Percentiles rank a stretch among this genome's conserved stretches.
These are phyloP conservation scores for Leccinum uliginosum DNA, from an alignment of 768 basidiomycete species.

Conservation along the genomic window DNA sequence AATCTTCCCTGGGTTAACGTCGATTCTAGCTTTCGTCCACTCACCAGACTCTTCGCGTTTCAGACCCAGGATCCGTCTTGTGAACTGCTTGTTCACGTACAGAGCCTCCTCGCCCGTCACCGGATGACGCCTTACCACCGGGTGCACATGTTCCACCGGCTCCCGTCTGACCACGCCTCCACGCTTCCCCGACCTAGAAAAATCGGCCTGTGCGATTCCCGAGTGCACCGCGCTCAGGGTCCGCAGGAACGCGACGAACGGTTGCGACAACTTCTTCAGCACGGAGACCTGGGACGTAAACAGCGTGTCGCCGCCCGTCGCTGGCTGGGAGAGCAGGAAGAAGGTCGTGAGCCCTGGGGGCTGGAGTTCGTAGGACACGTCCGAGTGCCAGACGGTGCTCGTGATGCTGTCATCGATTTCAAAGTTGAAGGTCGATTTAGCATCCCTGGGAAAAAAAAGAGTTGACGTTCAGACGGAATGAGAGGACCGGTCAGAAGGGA, in stretches of 20 bases:
- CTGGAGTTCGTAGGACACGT: constrained; percentile 81
- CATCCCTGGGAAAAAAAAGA: constrained; percentile 46
- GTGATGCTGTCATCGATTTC: constrained; percentile 56
- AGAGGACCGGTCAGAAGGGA: neutral
- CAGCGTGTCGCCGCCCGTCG: constrained; percentile 66
- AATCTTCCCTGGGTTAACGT: neutral
- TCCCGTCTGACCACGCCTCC: constrained; percentile 76
- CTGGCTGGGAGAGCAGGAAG: constrained; percentile 67
- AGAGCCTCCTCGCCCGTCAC: constrained; percentile 85
- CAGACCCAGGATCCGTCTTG: constrained; percentile 72
- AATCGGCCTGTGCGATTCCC: constrained; percentile 75
- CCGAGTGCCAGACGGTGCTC: constrained; percentile 70
- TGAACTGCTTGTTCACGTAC: constrained; percentile 85
- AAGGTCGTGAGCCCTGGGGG: constrained; percentile 84
- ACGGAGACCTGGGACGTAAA: constrained; percentile 68
- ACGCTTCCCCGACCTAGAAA: constrained; percentile 63
- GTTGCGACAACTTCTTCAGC: constrained; percentile 66
- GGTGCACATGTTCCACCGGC: constrained; percentile 79
- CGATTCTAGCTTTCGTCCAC: constrained; percentile 16
- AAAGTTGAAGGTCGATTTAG: constrained; percentile 67
- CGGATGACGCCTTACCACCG: constrained; percentile 73
- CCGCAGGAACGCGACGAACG: constrained; percentile 36
- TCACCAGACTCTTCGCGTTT: constrained; percentile 80
- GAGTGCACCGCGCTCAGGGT: constrained; percentile 81
- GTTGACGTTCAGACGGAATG: neutral